Evolutionary conservation across 495 filamentous ascomycete genomes (phyloP).

Genomic region (Penicillium alfredii): DNA sequence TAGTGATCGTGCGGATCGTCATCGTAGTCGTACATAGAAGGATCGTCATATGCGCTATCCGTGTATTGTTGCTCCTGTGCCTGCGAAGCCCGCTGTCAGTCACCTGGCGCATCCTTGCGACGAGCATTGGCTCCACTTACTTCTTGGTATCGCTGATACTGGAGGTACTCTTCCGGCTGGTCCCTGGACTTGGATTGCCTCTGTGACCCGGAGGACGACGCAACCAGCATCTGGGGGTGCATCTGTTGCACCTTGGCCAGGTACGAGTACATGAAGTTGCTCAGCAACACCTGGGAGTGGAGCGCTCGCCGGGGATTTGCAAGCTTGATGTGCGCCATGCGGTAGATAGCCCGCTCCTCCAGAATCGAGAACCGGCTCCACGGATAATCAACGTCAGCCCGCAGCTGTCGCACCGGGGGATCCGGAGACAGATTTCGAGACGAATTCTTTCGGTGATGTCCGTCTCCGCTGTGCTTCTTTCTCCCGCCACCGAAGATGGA

Average conservation of each 20-base stretch:
- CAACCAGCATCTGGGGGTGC: conserved; percentile 85
- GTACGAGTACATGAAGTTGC: conserved; percentile 99
- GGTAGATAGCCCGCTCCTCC: conserved; percentile 94
- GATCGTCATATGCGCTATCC: conserved; percentile 50
- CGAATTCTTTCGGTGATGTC: conserved; percentile 65
- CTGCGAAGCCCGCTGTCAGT: conserved; percentile 19
- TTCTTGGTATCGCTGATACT: conserved; percentile 63
- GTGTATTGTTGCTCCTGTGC: conserved; percentile 48
- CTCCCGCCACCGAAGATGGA: conserved; percentile 83
- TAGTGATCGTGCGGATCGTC: conserved; percentile 47
- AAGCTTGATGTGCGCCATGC: conserved; percentile 98
- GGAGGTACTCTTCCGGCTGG: conserved; percentile 56
- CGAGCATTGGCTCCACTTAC: conserved; percentile 31
- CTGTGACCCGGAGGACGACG: conserved; percentile 48
- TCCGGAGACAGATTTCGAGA: conserved; percentile 78
- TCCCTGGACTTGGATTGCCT: conserved; percentile 60
- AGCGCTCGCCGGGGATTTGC: conserved; percentile 90
- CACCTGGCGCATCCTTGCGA: neutral
- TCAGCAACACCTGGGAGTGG: conserved; percentile 92
- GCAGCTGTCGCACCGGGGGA: conserved; percentile 60
- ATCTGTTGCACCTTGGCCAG: conserved; percentile 97
- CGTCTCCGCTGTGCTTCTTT: conserved; percentile 62
- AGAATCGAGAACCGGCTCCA: conserved; percentile 95
- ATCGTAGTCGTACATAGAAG: conserved; percentile 54
- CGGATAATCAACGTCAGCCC: conserved; percentile 84